Base-by-base conservation (phyloP, 441 rosid genomes). In the Capsella rubella region DNA sequence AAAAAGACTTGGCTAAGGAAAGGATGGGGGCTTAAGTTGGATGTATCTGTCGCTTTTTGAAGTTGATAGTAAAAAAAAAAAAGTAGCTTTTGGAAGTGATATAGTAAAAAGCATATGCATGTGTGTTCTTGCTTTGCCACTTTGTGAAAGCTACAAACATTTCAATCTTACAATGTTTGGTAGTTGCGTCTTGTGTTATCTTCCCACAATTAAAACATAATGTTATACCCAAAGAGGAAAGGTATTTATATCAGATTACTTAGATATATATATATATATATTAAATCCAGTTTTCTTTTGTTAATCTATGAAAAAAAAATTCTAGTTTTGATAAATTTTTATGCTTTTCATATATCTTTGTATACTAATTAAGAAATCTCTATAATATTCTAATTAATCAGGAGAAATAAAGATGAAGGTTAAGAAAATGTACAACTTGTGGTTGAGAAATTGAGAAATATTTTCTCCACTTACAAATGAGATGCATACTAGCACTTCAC, bases 121-220 rank as follows among this genome's bases (percentile, higher is more conserved):
- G 32, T 75, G 32, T 59, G 78, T 42, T 74, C 50, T 67, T 67
- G 56, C 55, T 75, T 75, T 75, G 72, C 45, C 67, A 57, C 66
- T 49, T 46, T 57, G 28, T 50, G 5, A 28, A 47, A 66, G 63
- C 63, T 51, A 51, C 39, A 52, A 4, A 67, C 49, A 59, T 29
- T 21, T 35, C 50, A 63, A 18, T 58, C 67, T 21, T 59, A 42
- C 34, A 25, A 74, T 52, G 64, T 68, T 67, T 60, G 56, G 56
- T 74, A 32, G 29, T 67, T 58, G 54, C 4, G 53, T 67, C 40
- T 50, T 46, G 34, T 12, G 6, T 32, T 69, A 58, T 28, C 53
- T 28, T n/a, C 39, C 2, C 25, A 21, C 53, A n/a, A 45, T 43
- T 62, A 15, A n/a, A 43, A 28, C 6, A 62, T 29, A 27, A 14